Percentiles rank a stretch among this genome's conserved stretches.
Evolutionary conservation across 176 grass and related monocot genomes (phyloP).

Genomic region (Tuctoria greenei): DNA sequence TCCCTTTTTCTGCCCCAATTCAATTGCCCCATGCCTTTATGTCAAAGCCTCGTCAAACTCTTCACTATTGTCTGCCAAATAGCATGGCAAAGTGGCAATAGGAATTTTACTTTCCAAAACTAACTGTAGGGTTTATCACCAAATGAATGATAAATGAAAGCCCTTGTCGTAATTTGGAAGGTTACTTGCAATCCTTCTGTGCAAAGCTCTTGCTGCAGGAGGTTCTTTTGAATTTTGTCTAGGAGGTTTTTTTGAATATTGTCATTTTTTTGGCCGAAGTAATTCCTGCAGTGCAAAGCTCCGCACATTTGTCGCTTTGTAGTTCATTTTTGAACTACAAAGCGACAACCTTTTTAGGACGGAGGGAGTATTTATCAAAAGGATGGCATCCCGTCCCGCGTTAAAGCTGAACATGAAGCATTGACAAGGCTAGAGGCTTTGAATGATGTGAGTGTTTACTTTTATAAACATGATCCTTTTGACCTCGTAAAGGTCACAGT

Average conservation of each 20-base stretch:
- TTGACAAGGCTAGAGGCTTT: slow-evolving; percentile 67
- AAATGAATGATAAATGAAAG: slow-evolving; percentile 13
- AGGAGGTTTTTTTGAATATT: slow-evolving; percentile 2
- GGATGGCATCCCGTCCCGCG: slow-evolving; percentile 72
- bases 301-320: too few relatives aligned
- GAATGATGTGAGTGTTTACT: slow-evolving; percentile 50
- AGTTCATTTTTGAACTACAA: too few relatives aligned
- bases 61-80: slow-evolving; percentile 6
- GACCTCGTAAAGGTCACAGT: not conserved
- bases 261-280: slow-evolving; percentile 25
- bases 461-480: slow-evolving; percentile 4
- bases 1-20: not conserved
- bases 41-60: slow-evolving; percentile 13
- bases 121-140: slow-evolving; percentile 1
- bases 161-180: not conserved
- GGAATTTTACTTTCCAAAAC: slow-evolving; percentile 10
- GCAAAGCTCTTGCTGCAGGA: not conserved
- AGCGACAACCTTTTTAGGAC: too few relatives aligned
- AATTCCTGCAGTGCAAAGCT: slow-evolving; percentile 67
- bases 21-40: slow-evolving; percentile 20
- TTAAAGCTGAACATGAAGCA: slow-evolving; percentile 96
- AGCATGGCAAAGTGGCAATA: not conserved
- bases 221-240: slow-evolving; percentile 12
- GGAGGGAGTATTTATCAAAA: slow-evolving; percentile 93
- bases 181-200: not conserved